Base-by-base conservation (phyloP, 352 stramenopile genomes). In the Globisporangium recalcitrans region DNA sequence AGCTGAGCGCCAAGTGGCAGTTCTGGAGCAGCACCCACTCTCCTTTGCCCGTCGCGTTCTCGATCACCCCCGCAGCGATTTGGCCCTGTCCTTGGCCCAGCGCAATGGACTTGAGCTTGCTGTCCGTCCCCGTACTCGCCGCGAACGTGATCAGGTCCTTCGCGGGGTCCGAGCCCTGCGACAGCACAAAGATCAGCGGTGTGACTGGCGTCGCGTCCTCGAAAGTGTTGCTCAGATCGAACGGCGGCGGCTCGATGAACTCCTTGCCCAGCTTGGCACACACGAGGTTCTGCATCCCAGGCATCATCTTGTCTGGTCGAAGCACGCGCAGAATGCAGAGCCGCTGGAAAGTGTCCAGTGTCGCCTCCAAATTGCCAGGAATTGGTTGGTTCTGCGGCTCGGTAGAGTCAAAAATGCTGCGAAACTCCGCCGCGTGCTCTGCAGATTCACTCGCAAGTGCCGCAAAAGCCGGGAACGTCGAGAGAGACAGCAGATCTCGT, bases 11-110 rank as follows among this genome's bases (percentile, higher is more conserved):
- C 38, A 98, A 73, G 69, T 98, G 94, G 62, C 93, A 98, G 65
- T 98, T 98, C 68, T 98, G 94, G 4, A 98, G 70, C 49, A 98
- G 58, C 11, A 98, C 94, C 94, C 94, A 98, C 74, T 98, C 92
- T 47, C 93, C 93, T 32, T 80, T 96, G 13, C 87, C 76, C 9
- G 82, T 86, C 6, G 84, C 92, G 61, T 82, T 79, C 52, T 97
- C 83, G 31, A 98, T 97, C 72, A 98, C 91, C 21, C 88, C 72
- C 13, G 94, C 81, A 1, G 94, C 94, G 14, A 97, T 84, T 26
- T 89, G 73, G 2, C 93, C 94, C 64, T 98, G 94, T 11, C 94
- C 94, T 70, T 98, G 94, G 0, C 93, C 94, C 36, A 98, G 64
- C 13, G 94, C 97, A 22, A 98, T 97, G 0, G 96, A 93, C 62